Percentiles rank a stretch among this genome's conserved stretches.
These are phyloP conservation scores for Aspergillus cejpii DNA, from an alignment of 2,329 filamentous ascomycete species.

Conservation along the genomic window DNA sequence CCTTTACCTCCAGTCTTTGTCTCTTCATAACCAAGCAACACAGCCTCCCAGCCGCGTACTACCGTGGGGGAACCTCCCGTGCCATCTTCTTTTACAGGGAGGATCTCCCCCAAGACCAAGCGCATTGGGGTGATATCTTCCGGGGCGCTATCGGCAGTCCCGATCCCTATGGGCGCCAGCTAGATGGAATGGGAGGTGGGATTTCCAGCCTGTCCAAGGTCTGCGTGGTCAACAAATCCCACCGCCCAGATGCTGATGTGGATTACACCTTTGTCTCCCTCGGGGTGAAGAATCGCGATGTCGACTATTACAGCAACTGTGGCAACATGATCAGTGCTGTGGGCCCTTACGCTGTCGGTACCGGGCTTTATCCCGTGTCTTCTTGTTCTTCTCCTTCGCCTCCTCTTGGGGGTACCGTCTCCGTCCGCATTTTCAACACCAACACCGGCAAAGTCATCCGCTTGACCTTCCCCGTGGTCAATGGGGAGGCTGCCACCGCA, in stretches of 20 bases:
- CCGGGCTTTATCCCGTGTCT: constrained; percentile 39
- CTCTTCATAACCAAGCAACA: constrained; percentile 20
- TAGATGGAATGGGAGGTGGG: constrained; percentile 65
- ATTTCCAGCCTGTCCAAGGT: constrained; percentile 65
- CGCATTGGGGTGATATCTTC: constrained; percentile 51
- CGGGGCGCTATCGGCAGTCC: constrained; percentile 57
- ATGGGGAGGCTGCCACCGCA: constrained; percentile 43
- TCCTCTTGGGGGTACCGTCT: no score
- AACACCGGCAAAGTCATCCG: constrained; percentile 62
- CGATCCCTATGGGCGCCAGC: constrained; percentile 60
- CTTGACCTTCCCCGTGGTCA: constrained; percentile 50
- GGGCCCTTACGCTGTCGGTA: constrained; percentile 59
- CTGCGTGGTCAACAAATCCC: constrained; percentile 55
- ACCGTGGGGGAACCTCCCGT: constrained; percentile 63
- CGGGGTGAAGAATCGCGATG: constrained; percentile 53
- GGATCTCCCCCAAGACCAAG: constrained; percentile 46
- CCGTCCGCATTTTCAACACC: constrained; percentile 60
- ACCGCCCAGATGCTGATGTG: constrained; percentile 49
- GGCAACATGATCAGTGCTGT: constrained; percentile 67
- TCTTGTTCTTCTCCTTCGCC: no score
- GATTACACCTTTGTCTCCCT: constrained; percentile 67
- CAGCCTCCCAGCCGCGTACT: constrained; percentile 51
- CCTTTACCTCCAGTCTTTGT: background rate
- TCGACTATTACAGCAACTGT: constrained; percentile 65
- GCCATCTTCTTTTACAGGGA: constrained; percentile 54